Evolutionary conservation across 768 basidiomycete species (phyloP), one percentile per base, ranked within the genome.

Genomic region (Mycena alexandri): DNA sequence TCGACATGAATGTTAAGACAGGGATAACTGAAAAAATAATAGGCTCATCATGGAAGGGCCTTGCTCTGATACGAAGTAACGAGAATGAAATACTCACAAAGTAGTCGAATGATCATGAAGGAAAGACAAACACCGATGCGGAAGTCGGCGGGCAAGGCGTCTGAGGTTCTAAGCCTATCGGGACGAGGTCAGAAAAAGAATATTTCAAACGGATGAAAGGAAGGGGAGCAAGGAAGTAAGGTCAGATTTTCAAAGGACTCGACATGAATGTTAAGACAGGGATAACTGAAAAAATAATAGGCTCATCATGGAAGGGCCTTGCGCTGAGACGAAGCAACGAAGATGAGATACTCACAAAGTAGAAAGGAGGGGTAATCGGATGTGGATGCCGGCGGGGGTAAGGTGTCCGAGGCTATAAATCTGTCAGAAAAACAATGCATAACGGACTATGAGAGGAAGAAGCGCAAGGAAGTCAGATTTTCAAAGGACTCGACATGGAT

Each of bases 1-100:
- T 67, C 65, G 65, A 67, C 65, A 67, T 61, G n/a, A 29, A 56
- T 61, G 60, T 67, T 67, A 67, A 67, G 65, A 67, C 65, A 67
- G 65, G 65, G 65, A 67, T 67, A 67, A 67, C 65, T 61, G 65
- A 67, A 67, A 67, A 67, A 21, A 51, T n/a, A 34, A 56, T 13
- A 67, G 60, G 60, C 65, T 67, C 65, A 67, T 67, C 65, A 47
- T 57, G 29, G 55, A 67, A 48, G 48, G 21, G 38, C 53, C 53
- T 41, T 53, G 56, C 51, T 41, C 38, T 57, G 22, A 36, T 19
- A 2, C 33, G n/a, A 19, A 34, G 10, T 38, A 38, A 11, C 38
- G 38, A 14, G 11, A 25, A 42, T 29, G 43, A 33, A 29, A 47
- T 22, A 66, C 65, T 66, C 65, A 66, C 65, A 2, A n/a, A 7